These are phyloP conservation scores for Cladorrhinum sp. DNA, from an alignment of 2,329 filamentous ascomycete genomes.

Conservation along the genomic window DNA sequence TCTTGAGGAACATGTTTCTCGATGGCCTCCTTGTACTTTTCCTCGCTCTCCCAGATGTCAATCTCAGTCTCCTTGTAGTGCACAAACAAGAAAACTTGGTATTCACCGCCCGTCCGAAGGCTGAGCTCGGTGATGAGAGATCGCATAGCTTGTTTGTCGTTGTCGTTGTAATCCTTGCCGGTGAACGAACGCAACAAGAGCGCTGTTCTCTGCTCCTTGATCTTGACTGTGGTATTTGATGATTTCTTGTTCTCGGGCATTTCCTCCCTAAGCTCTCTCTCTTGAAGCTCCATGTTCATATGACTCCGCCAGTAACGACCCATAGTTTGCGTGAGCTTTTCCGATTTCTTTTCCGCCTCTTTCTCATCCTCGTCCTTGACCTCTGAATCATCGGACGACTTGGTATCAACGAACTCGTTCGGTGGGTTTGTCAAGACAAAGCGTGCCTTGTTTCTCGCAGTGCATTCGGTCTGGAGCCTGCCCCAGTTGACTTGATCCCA, in stretches of 20 bases:
- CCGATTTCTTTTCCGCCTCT: background rate
- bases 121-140: constrained; percentile 75
- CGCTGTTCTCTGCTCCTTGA: constrained; percentile 59
- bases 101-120: constrained; percentile 74
- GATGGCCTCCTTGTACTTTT: constrained; percentile 58
- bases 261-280: background rate
- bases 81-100: constrained; percentile 74
- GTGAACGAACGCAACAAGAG: constrained; percentile 74
- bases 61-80: constrained; percentile 63
- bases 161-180: constrained; percentile 71
- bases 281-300: constrained; percentile 8
- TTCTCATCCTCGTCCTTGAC: constrained; percentile 7
- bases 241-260: background rate
- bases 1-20: constrained; percentile 37
- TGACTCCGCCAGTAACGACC: constrained; percentile 33
- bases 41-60: constrained; percentile 57
- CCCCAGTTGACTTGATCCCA: constrained; percentile 71
- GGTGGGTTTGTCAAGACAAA: constrained; percentile 46
- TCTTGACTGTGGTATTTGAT: constrained; percentile 8
- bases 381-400: background rate
- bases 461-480: constrained; percentile 63
- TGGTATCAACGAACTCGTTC: constrained; percentile 34
- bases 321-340: constrained; percentile 10
- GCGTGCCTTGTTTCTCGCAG: constrained; percentile 62
- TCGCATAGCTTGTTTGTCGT: constrained; percentile 75